Base-by-base conservation (phyloP, 192 early-diverging fungal genomes). In the Haplosporangium gracile region DNA sequence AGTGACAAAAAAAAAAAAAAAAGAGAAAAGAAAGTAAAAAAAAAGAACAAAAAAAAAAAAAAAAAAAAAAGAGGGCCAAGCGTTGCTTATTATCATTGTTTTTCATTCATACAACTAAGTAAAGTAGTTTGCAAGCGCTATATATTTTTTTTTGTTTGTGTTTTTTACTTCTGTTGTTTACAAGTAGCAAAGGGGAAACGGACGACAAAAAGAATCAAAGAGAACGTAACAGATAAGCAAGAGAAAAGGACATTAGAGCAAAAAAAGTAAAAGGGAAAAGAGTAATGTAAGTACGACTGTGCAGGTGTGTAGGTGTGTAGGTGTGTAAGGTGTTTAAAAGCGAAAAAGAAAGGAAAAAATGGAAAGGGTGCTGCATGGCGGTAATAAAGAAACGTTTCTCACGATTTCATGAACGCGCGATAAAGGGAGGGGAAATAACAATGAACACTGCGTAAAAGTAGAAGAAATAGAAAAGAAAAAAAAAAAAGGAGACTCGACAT, bases 131-230 rank as follows among this genome's bases (percentile, higher is more conserved):
- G 49, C 49, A 51, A 45, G 43, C 13, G 15, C 43, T 45, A 43
- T 43, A 11, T 43, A 43, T 43, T 15, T 45, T 45, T 45, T 65
- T 65, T 63, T 63, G n/a, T 63, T 32, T 26, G 60, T 65, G 60
- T 32, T 65, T 65, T 65, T 9, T 51, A 51, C 26, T 65, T 65
- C 60, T 29, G 60, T 32, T 65, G 60, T 65, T 65, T 65, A 65
- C 60, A 65, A 65, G 60, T 26, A 32, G 26, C 26, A 65, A 55
- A 65, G 10, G 29, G 29, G 32, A 65, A 65, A 65, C n/a, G 26
- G 60, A 34, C 60, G 26, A 32, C 60, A 65, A 65, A 60, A 24
- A 55, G 53, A 9, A 32, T 15, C 16, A 51, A 51, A 51, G 18
- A 65, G 60, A 57, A 26, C 3, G 29, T 34, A 15, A 29, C 10